Base-by-base conservation (phyloP, 2,329 filamentous ascomycete species). In the Neonectria neomacrospora region DNA sequence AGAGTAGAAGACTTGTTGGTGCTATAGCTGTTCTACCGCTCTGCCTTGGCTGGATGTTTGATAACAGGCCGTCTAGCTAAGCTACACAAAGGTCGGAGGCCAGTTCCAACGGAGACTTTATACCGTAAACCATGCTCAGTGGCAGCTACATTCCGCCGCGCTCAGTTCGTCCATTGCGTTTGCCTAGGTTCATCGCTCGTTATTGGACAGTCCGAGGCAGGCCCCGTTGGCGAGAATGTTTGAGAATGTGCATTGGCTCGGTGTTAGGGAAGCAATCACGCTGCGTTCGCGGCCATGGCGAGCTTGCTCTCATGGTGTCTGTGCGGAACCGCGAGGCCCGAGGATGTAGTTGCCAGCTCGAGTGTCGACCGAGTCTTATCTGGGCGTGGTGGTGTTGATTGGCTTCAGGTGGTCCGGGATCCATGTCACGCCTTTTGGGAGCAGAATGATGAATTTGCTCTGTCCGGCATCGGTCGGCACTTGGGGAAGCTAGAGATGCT, bases 381-480 rank as follows among this genome's bases (percentile, higher is more conserved):
- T 45, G 26, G 52, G 16, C n/a, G 50, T 54, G 54, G 30, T 23
- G 20, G 22, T 22, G 51, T 44, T 63, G 61, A 53, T 66, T 66
- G 64, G 64, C 18, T 30, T 50, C 39, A 42, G 3, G 16, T 20
- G 54, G 34, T 58, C 44, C 44, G 18, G 11, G 10, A 30, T 20
- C 32, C 54, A 9, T 23, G 53, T 67, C 39, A 67, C 64, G 64
- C 45, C 64, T 67, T 67, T 45, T 39, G 14, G 41, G 1, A 30
- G 28, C 18, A 42, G 37, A 50, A 67, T 67, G 62, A 39, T 59
- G 64, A 59, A 47, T 58, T 34, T 16, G 23, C 23, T 54, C 12
- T 20, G 44, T 10, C 59, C 64, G 64, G 64, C 50, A 65, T 42
- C 45, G 53, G 32, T 57, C 64, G 64, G 62, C 56, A 48, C 39